Conservation (phyloP, 2,329 filamentous ascomycete genomes). For the Stachybotrys echinatus region DNA sequence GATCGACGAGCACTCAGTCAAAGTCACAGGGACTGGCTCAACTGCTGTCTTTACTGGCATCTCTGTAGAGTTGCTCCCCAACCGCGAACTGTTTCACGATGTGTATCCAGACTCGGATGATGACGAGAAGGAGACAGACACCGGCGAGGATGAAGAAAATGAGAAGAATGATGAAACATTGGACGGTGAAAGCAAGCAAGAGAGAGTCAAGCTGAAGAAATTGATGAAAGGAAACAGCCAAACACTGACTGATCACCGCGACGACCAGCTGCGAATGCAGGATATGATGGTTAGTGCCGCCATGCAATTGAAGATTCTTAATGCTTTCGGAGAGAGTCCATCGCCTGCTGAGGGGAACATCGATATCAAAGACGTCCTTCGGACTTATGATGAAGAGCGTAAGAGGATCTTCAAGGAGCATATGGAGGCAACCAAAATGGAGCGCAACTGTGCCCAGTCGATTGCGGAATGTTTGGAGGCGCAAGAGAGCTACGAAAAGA, state of each 20-base stretch:
- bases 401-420: not conserved
- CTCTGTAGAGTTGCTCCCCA: not conserved
- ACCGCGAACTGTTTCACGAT: not conserved
- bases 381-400: not conserved
- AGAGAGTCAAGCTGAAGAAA: not conserved
- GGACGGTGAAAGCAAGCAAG: not conserved
- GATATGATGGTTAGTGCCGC: not conserved
- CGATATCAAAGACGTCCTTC: not conserved
- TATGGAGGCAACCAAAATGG: not conserved
- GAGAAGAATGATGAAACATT: not conserved
- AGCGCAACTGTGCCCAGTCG: not conserved
- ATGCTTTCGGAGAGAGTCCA: not conserved
- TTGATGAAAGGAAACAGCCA: not conserved
- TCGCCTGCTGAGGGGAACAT: not conserved
- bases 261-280: not conserved
- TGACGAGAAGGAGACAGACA: no score
- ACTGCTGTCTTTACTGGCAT: not conserved
- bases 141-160: not conserved
- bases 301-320: not conserved
- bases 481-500: not conserved
- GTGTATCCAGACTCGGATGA: not conserved
- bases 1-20: not conserved
- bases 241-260: not conserved
- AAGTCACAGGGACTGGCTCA: not conserved
- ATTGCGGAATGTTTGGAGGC: not conserved